These are phyloP conservation scores for Eucalyptus polybractea DNA, from an alignment of 345 rosid genomes.

Conservation along the genomic window DNA sequence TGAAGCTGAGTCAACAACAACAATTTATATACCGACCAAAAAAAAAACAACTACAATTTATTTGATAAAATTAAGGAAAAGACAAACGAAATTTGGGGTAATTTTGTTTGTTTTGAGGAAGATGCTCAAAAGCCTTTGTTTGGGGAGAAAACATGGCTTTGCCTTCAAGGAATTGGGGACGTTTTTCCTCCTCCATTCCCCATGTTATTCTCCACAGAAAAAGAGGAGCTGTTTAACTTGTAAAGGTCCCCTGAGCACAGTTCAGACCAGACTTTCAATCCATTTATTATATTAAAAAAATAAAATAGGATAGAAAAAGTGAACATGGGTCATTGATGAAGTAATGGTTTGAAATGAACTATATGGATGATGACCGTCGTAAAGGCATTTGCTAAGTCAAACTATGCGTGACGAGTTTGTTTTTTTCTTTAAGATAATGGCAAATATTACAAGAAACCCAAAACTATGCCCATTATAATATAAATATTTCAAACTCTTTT, in stretches of 20 bases:
- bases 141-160: not conserved
- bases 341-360: not conserved
- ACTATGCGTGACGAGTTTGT: too few species aligned
- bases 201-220: not conserved
- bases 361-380: rapidly evolving
- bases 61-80: not conserved
- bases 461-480: not conserved
- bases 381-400: not conserved
- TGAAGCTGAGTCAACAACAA: not conserved
- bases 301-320: not conserved
- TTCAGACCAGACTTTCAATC: not conserved
- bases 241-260: rapidly evolving
- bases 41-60: not conserved
- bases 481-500: too few species aligned
- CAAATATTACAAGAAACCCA: rapidly evolving
- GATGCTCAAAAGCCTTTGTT: not conserved
- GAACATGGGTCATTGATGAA: not conserved
- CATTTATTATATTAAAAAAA: not conserved
- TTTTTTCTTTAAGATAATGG: too few species aligned
- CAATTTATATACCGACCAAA: not conserved
- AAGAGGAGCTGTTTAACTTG: not conserved
- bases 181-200: not conserved
- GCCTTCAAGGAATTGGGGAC: not conserved
- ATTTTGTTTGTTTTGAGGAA: not conserved
- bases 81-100: not conserved